Percentiles rank a stretch among this genome's conserved stretches.
These are phyloP conservation scores for Cordyceps militaris DNA, from an alignment of 2,329 filamentous ascomycete species.

Conservation along the genomic window DNA sequence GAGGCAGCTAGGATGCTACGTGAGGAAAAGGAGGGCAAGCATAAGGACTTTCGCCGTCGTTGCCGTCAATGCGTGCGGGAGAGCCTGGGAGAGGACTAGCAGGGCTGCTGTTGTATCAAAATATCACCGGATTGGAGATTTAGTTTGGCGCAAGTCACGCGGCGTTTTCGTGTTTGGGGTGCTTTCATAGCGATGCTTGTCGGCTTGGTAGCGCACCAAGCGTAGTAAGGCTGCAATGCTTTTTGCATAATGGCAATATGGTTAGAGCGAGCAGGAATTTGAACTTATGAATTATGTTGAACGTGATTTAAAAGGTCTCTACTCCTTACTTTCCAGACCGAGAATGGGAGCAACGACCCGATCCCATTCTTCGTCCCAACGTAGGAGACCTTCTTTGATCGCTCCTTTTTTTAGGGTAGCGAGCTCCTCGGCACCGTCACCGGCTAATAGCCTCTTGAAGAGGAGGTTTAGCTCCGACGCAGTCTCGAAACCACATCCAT, in stretches of 20 bases:
- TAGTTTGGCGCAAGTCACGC: background rate
- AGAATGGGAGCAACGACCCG: constrained; percentile 69
- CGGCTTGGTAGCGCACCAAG: background rate
- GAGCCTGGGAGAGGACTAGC: constrained; percentile 66
- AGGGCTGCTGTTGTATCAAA: background rate
- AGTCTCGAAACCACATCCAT: constrained; percentile 78
- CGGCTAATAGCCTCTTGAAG: constrained; percentile 56
- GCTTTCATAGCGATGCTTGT: background rate
- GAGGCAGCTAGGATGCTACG: constrained; percentile 86
- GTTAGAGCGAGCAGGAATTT: background rate
- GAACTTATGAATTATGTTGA: background rate
- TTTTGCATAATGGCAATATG: background rate
- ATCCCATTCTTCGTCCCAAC: constrained; percentile 95
- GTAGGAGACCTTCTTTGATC: constrained; percentile 60
- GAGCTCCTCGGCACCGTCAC: constrained; percentile 46
- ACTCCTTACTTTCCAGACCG: constrained; percentile 31
- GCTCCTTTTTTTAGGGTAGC: constrained; percentile 60
- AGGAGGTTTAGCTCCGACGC: constrained; percentile 57
- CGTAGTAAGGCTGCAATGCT: background rate
- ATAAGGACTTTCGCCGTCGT: constrained; percentile 68
- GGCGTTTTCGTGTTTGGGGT: constrained; percentile 2
- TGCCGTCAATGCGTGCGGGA: constrained; percentile 75
- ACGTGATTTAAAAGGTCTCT: background rate
- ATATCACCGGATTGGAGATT: background rate
- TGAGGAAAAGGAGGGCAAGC: constrained; percentile 58